phyloP scores from a whole-genome alignment of 2,329 filamentous ascomycete genomes.

The Rugonectria rugulosa region DNA sequence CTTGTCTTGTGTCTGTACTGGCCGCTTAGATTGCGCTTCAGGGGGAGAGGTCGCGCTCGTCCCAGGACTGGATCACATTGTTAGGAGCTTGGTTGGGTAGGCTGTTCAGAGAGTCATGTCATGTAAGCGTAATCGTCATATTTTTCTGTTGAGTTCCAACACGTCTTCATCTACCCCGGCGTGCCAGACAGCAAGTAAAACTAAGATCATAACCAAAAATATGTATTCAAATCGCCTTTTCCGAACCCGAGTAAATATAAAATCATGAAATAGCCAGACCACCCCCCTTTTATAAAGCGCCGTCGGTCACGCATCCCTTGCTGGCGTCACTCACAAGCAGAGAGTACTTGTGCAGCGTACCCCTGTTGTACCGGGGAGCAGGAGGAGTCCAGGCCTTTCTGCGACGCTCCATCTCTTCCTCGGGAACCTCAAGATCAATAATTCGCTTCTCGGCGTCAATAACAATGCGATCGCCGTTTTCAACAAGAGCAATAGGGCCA shows the following conservation, averaged over 20 bases:
- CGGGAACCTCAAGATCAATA: conserved; percentile 71
- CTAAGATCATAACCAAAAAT: conserved; percentile 4
- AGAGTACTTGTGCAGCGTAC: conserved; percentile 77
- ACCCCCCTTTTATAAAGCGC: conserved; percentile 35
- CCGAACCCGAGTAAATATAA: conserved; percentile 35
- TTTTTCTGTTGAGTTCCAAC: no score
- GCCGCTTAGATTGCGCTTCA: conserved; percentile 2
- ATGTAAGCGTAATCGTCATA: no score
- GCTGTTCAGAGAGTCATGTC: no score
- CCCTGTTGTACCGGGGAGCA: conserved; percentile 63
- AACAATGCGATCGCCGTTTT: conserved; percentile 79
- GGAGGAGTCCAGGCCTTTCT: conserved; percentile 69
- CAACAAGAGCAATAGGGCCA: conserved; percentile 83
- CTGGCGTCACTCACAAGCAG: conserved; percentile 65
- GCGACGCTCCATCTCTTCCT: conserved; percentile 68
- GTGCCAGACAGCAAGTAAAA: background rate
- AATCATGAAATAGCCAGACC: conserved; percentile 30
- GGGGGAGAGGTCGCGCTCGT: conserved; percentile 3
- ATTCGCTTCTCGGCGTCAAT: conserved; percentile 81
- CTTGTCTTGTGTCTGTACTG: background rate
- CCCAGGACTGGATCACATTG: conserved; percentile 27
- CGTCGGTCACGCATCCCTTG: conserved; percentile 66
- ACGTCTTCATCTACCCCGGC: no score
- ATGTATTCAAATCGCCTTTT: conserved; percentile 40
- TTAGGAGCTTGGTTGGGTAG: conserved; percentile 27